These are phyloP conservation scores for Diaporthe sp. DNA, from an alignment of 2,329 filamentous ascomycete species.

Conservation along the genomic window DNA sequence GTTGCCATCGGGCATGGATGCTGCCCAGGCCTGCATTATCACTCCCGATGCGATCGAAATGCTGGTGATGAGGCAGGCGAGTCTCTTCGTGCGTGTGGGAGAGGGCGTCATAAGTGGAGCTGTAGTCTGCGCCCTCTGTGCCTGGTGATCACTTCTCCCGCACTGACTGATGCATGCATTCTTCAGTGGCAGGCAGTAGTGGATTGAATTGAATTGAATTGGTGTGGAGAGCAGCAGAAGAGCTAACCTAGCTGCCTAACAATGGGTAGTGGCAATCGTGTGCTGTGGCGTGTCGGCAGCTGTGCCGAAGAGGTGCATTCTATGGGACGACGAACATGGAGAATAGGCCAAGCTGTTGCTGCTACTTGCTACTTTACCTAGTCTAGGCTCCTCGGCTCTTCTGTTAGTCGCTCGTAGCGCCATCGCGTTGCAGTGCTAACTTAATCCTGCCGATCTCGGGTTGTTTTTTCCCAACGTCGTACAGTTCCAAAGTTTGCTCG, in stretches of 20 bases:
- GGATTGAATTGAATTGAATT: neutral
- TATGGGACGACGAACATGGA: neutral
- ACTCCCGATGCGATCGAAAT: slow-evolving; percentile 24
- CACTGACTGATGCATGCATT: neutral
- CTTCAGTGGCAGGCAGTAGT: neutral
- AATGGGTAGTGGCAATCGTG: neutral
- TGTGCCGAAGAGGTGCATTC: slow-evolving; percentile 12
- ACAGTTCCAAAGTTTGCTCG: slow-evolving; percentile 24
- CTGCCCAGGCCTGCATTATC: slow-evolving; percentile 27
- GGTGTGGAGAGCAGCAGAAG: neutral
- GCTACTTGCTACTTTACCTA: neutral
- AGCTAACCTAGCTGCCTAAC: neutral
- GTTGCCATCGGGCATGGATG: slow-evolving; percentile 20
- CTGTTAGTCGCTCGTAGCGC: slow-evolving; percentile 29
- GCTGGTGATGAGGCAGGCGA: slow-evolving; percentile 11
- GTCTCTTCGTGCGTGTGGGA: neutral
- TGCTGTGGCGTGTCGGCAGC: slow-evolving; percentile 22
- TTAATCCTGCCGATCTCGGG: slow-evolving; percentile 36
- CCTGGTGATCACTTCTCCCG: slow-evolving; percentile 2
- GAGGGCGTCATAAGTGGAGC: neutral
- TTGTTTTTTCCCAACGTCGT: slow-evolving; percentile 19
- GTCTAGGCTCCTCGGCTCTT: neutral
- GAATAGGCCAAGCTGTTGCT: slow-evolving; percentile 1
- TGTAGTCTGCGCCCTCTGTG: neutral
- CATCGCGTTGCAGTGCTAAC: slow-evolving; percentile 32